Evolutionary conservation across 176 grass and related monocot genomes (phyloP), one percentile per base, ranked within the genome.

Genomic region (Juncus effusus): DNA sequence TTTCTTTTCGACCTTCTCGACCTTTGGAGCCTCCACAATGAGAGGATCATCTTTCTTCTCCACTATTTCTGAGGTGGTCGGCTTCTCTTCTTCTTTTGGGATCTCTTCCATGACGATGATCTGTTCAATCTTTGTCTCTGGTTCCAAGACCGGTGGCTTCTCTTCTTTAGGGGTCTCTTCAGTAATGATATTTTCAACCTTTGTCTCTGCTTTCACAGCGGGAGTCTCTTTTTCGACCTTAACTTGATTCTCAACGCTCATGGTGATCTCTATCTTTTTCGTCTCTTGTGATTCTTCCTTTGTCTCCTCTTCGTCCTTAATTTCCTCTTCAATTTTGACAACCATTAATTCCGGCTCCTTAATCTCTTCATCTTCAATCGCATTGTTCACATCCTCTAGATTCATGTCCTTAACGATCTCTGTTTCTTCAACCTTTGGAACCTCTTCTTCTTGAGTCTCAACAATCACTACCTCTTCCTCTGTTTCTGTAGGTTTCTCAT

Each of bases 141-240:
- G 12, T 37, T 56, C 59, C 10, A 42, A 59, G 19, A 56, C 56
- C 37, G 54, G 58, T 2, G 58, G 67, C 54, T 62, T 56, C 64
- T 75, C 86, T 62, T 10, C 70, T 56, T 79, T 90, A 61, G 77
- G 84, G 64, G 84, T 90, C 79, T 90, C 86, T 51, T 69, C 44
- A 6, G 44, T 47, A 47, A 47, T 9, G 44, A 47, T 9, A 47
- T 47, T 47, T 47, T 47, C 35, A 5, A 39, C 65, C 19, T 58
- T 58, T 54, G 51, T 70, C 67, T 71, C 67, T 12, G 38, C 5
- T 41, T 72, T 53, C 7, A 36, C 53, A 7, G 8, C 54, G 10
- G 2, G 38, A 3, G 54, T 71, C 68, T 71, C 68, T 71, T 69
- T 47, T 55, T 71, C 54, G 28, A 40, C 11, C 1, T 13, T 70